Conservation (phyloP, 352 stramenopile genomes). For the Phytophthora sp. region DNA sequence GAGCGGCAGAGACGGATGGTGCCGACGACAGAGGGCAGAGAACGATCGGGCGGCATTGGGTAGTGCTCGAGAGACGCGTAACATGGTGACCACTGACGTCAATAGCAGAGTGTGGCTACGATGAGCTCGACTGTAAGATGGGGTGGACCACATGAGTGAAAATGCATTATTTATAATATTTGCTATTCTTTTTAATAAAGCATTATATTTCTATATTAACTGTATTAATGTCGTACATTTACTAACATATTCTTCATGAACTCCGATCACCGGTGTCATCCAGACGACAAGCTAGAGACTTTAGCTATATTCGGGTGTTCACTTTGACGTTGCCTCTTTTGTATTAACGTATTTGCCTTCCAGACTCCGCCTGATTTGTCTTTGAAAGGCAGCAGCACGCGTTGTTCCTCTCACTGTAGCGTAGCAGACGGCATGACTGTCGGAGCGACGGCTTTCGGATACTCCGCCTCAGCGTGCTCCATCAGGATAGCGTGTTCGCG, state of each 20-base stretch:
- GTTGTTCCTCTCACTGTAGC: not conserved
- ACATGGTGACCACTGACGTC: slow-evolving; percentile 13
- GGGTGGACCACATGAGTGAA: not conserved
- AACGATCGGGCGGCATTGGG: not conserved
- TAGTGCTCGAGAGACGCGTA: slow-evolving; percentile 12
- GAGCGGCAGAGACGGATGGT: slow-evolving; percentile 8
- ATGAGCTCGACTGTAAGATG: not conserved
- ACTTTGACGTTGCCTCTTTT: no score
- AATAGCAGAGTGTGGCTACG: not conserved
- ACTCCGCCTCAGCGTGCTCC: not conserved
- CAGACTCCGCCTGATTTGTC: no score
- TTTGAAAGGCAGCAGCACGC: not conserved
- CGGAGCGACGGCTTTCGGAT: not conserved
- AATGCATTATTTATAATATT: no score
- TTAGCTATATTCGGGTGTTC: no score
- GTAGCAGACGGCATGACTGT: not conserved
- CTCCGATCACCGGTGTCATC: no score
- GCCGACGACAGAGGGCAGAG: not conserved
- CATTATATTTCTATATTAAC: no score
- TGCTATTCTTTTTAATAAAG: no score
- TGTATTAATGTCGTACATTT: no score
- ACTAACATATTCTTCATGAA: no score
- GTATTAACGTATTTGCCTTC: no score
- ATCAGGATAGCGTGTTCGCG: slow-evolving; percentile 6
- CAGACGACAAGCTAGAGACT: no score